Base-by-base conservation (phyloP, 2,329 filamentous ascomycete species). In the Fusarium camptoceras region DNA sequence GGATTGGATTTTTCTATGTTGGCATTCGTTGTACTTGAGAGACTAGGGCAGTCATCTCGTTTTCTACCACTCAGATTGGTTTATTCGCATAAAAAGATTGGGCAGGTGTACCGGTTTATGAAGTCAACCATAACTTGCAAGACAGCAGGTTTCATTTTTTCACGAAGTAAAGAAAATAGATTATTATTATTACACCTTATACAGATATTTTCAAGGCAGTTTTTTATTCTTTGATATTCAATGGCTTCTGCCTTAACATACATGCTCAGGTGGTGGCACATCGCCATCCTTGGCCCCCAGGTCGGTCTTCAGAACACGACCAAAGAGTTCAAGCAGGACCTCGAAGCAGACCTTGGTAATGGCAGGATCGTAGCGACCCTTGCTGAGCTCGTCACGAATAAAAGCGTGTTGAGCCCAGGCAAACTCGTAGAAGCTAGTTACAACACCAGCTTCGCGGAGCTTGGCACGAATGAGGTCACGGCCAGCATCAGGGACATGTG, bases 341-440 rank as follows among this genome's bases (percentile, higher is more conserved):
- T 97, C 93, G 77, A 97, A 97, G 82, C 94, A 97, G 37, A 95
- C 88, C 77, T 94, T 95, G 6, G 90, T 89, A 60, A 98, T 86
- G 22, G 92, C 93, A 1, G 94, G 93, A 78, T 98, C 94, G 76
- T 97, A 98, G 27, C 94, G 87, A n/a, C 94, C 94, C 82, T 97
- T 97, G 80, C 92, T 94, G 63, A 96, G 84, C 83, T 98, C 94
- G 76, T 98, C 94, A 20, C 94, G 87, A 78, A 98, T 97, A 78
- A 98, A 98, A 8, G 94, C 94, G 83, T 97, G 94, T 80, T 97
- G 94, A 6, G 94, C 94, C 89, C 93, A 95, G n/a, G 93, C 92
- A 70, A 92, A 89, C 82, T 98, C 94, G 81, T 96, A 94, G 78
- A 93, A 97, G 76, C 89, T 91, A 76, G 95, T 94, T 12, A 87